Percentiles rank a stretch among this genome's conserved stretches.
These are phyloP conservation scores for Dictyostelium citrinum DNA, from an alignment of 78 protist genomes.

Conservation along the genomic window DNA sequence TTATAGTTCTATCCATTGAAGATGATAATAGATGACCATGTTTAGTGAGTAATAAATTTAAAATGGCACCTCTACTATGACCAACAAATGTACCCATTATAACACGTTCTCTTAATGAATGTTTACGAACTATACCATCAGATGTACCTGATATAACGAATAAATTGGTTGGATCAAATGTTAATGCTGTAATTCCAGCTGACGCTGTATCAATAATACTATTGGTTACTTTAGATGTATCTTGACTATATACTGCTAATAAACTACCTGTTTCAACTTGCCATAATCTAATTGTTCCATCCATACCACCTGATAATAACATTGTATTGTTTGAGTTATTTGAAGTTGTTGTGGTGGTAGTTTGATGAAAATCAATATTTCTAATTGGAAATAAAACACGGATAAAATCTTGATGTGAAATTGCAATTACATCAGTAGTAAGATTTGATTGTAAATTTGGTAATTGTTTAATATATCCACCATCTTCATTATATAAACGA, in stretches of 20 bases:
- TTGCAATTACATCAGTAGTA: neutral
- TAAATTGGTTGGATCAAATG: neutral
- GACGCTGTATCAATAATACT: neutral
- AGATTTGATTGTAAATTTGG: neutral
- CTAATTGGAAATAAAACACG: neutral
- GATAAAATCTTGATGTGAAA: constrained; percentile 3
- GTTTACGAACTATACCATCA: constrained; percentile 54
- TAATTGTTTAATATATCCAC: neutral
- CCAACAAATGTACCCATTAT: constrained; percentile 24
- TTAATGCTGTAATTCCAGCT: neutral
- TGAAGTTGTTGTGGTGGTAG: neutral
- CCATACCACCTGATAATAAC: constrained; percentile 24
- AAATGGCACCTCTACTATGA: constrained; percentile 68
- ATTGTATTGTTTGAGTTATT: neutral
- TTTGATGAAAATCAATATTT: neutral
- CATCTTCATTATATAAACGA: constrained; percentile 18
- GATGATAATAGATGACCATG: constrained; percentile 34
- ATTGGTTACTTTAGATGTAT: neutral
- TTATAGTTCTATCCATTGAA: constrained; percentile 40
- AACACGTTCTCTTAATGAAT: neutral
- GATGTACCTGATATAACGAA: constrained; percentile 12
- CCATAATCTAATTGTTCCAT: constrained; percentile 63
- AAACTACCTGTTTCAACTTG: constrained; percentile 22
- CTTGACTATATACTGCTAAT: neutral
- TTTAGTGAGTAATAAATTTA: constrained; percentile 29